A percentile compares a stretch with the other conserved stretches of the same genome.
phyloP scores from a whole-genome alignment of 192 early-diverging fungal genomes.

The Chytriomyces confervae region DNA sequence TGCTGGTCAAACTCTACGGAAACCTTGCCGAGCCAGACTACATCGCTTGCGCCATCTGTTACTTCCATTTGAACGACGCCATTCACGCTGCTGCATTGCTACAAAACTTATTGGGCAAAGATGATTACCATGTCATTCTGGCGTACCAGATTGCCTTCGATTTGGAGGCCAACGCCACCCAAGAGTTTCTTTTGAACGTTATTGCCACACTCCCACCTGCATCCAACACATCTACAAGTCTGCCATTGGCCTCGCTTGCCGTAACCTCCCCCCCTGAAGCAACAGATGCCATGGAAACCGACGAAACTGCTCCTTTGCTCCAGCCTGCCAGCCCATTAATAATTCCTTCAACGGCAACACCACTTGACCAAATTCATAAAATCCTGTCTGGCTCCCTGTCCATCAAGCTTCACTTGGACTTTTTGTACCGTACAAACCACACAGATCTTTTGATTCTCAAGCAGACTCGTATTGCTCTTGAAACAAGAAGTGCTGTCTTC shows the following conservation, averaged over 20 bases:
- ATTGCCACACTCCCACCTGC: conserved; percentile 58
- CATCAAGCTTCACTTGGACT: conserved; percentile 92
- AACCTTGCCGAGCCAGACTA: conserved; percentile 86
- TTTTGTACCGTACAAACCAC: conserved; percentile 94
- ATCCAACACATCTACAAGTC: conserved; percentile 32
- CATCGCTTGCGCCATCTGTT: conserved; percentile 87
- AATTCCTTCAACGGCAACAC: conserved; percentile 14
- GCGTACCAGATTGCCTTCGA: conserved; percentile 99
- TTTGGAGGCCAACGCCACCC: conserved; percentile 93
- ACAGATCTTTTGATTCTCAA: conserved; percentile 96
- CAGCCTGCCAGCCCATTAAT: conserved; percentile 27
- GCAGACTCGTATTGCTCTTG: conserved; percentile 86
- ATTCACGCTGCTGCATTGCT: conserved; percentile 76
- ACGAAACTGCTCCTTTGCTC: conserved; percentile 48
- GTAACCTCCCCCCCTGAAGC: conserved; percentile 28
- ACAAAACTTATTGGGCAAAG: conserved; percentile 65
- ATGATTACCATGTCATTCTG: conserved; percentile 69
- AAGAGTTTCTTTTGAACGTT: conserved; percentile 92
- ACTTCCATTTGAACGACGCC: conserved; percentile 89
- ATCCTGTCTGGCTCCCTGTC: conserved; percentile 91
- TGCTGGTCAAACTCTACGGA: conserved; percentile 77
- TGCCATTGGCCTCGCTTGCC: conserved; percentile 19
- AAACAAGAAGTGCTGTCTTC: conserved; percentile 88
- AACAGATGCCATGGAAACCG: conserved; percentile 60
- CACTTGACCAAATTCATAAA: conserved; percentile 60